Evolutionary conservation across 495 filamentous ascomycete genomes (phyloP).

Genomic region (Xylaria bambusicola): DNA sequence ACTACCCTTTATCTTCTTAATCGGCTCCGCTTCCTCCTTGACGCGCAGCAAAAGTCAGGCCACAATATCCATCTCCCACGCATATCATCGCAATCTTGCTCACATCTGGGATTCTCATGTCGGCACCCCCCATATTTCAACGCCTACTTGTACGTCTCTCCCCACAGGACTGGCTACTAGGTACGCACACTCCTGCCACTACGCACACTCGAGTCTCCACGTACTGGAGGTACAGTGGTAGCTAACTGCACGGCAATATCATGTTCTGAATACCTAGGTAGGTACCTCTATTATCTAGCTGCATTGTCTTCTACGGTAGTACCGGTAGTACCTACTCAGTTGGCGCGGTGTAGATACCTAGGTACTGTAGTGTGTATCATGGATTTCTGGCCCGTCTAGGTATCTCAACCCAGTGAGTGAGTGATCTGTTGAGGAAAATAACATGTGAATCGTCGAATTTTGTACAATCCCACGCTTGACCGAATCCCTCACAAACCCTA

Average conservation of each 20-base stretch:
- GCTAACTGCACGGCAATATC: too few species aligned
- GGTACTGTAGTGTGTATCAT: too few species aligned
- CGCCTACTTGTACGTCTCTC: background rate
- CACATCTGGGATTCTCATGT: background rate
- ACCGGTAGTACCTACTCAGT: too few species aligned
- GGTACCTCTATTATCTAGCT: too few species aligned
- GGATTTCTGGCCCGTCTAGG: too few species aligned
- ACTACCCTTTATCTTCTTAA: background rate
- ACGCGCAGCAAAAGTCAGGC: constrained; percentile 19
- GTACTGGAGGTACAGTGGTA: too few species aligned
- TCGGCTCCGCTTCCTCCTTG: constrained; percentile 13
- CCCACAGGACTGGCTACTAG: background rate
- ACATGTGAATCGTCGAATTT: constrained; percentile 13
- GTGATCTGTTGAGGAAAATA: constrained; percentile 9
- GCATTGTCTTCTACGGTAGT: too few species aligned
- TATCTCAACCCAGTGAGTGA: too few species aligned
- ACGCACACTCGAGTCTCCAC: too few species aligned
- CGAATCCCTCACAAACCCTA: background rate
- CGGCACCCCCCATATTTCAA: background rate
- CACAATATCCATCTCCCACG: constrained; percentile 16
- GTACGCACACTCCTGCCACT: too few species aligned
- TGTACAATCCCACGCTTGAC: constrained; percentile 10
- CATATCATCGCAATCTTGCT: background rate
- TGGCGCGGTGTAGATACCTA: too few species aligned
- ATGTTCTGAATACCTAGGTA: too few species aligned